Evolutionary conservation across 139 green algal species (phyloP).

Genomic region (Chlamydomonas incerta): DNA sequence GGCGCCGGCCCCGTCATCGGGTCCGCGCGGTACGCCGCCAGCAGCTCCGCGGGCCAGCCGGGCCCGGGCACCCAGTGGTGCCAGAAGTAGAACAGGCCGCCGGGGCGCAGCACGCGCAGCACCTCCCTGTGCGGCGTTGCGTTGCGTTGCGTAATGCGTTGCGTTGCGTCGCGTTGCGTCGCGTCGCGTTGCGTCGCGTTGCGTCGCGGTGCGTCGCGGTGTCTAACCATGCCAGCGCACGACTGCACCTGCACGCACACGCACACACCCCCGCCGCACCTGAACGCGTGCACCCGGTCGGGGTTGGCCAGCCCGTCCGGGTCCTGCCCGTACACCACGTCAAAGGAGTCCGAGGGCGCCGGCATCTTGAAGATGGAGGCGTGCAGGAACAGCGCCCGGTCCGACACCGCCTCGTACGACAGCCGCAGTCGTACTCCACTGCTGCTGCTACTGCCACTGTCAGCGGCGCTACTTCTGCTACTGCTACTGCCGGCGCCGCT

Average conservation of each 20-base stretch:
- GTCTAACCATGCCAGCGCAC: no score
- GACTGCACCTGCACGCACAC: no score
- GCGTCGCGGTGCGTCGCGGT: no score
- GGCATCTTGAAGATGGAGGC: conserved; percentile 13
- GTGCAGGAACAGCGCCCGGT: neutral
- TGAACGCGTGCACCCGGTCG: conserved; percentile 1
- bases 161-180: no score
- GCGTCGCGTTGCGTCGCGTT: no score
- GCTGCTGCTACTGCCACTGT: no score
- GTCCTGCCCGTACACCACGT: conserved; percentile 31
- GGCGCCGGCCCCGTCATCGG: neutral
- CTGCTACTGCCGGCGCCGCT: no score
- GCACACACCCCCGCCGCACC: neutral
- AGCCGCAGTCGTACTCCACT: neutral
- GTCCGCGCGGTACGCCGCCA: conserved; percentile 2
- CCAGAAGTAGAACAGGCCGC: conserved; percentile 34
- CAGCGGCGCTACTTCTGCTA: no score
- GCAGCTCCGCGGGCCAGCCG: neutral
- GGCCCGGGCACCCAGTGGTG: conserved; percentile 30
- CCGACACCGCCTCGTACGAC: conserved; percentile 3
- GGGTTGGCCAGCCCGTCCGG: conserved; percentile 23
- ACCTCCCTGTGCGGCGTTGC: neutral
- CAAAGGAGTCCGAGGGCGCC: conserved; percentile 1
- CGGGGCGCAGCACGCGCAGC: conserved; percentile 27
- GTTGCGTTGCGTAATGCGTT: neutral